Conservation (phyloP, 2,329 filamentous ascomycete species). For the Ophioceras dolichostomum region DNA sequence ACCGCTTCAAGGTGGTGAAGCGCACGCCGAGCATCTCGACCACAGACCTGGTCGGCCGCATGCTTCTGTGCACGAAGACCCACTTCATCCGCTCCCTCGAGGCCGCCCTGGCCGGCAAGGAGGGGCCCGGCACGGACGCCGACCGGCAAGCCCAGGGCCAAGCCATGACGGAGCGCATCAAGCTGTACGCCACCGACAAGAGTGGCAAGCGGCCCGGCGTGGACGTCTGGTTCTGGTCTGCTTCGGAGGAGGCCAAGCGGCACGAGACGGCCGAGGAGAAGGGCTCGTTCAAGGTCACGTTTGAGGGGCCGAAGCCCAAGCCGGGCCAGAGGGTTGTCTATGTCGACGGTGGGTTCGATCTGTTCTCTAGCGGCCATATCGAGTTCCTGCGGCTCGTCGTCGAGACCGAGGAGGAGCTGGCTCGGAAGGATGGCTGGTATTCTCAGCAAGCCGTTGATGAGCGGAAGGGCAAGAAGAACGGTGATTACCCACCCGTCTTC, state of each 20-base stretch:
- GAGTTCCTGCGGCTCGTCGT: conserved; percentile 78
- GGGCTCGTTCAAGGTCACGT: conserved; percentile 54
- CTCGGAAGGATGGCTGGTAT: conserved; percentile 61
- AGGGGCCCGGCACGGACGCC: conserved; percentile 55
- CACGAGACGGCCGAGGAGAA: conserved; percentile 40
- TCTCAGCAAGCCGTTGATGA: conserved; percentile 48
- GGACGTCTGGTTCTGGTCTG: conserved; percentile 76
- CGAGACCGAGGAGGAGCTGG: conserved; percentile 58
- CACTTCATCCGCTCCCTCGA: conserved; percentile 84
- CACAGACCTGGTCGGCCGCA: conserved; percentile 93
- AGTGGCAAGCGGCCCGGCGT: conserved; percentile 67
- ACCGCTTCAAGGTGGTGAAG: conserved; percentile 92
- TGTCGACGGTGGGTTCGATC: conserved; percentile 91
- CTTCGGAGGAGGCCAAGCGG: conserved; percentile 34
- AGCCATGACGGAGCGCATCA: conserved; percentile 66
- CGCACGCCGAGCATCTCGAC: conserved; percentile 93
- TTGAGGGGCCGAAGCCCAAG: conserved; percentile 57
- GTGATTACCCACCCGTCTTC: conserved; percentile 75
- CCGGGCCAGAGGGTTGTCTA: conserved; percentile 82
- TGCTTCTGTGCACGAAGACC: conserved; percentile 88
- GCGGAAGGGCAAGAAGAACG: conserved; percentile 50
- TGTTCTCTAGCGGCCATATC: conserved; percentile 95
- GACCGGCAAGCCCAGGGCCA: conserved; percentile 52
- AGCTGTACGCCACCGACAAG: conserved; percentile 78
- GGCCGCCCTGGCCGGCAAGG: conserved; percentile 53